Base-by-base conservation (phyloP, 2,329 filamentous ascomycete genomes). In the Fusarium metavorans region DNA sequence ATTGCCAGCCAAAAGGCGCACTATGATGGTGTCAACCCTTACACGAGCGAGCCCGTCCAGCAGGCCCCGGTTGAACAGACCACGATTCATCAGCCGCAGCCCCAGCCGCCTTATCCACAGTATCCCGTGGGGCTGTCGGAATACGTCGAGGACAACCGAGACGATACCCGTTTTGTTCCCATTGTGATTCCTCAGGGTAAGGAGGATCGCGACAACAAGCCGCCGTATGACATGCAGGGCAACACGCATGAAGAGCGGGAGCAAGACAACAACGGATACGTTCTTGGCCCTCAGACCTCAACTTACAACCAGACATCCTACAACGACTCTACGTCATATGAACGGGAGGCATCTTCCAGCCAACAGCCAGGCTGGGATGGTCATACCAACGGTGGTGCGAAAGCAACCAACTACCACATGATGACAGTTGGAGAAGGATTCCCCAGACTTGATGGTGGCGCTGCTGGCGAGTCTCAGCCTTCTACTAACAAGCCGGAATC, bases 11-110 rank as follows among this genome's bases (percentile, higher is more conserved):
- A 87, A 67, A 84, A 88, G 69, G 89, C 87, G 4, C 82, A 84
- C 67, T 82, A 88, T 72, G 89, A 91, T 69, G 88, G 89, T 8
- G 83, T 90, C 43, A 91, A 91, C 75, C 89, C 88, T 3, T 90
- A 91, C 73, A 90, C 85, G 35, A 86, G 83, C 72, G 84, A 88
- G 74, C 84, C 86, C 1, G 72, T 85, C 14, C 74, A 73, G 27
- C 76, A 77, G 32, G 73, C 60, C 25, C 71, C 60, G 37, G n/a
- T 56, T 66, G 67, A 71, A 5, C 63, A 39, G 32, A 35, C 52
- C 14, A 45, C 72, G 16, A 41, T 66, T 52, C 68, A 77, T 13
- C 68, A 76, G 25, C 62, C 76, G 32, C 50, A 74, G 59, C 64
- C 52, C 2, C 48, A 54, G 48, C 27, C 27, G 6, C 48, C 48